Percentiles rank a stretch among this genome's conserved stretches.
Evolutionary conservation across 345 rosid genomes (phyloP).

Genomic region (Acer yangbiense): DNA sequence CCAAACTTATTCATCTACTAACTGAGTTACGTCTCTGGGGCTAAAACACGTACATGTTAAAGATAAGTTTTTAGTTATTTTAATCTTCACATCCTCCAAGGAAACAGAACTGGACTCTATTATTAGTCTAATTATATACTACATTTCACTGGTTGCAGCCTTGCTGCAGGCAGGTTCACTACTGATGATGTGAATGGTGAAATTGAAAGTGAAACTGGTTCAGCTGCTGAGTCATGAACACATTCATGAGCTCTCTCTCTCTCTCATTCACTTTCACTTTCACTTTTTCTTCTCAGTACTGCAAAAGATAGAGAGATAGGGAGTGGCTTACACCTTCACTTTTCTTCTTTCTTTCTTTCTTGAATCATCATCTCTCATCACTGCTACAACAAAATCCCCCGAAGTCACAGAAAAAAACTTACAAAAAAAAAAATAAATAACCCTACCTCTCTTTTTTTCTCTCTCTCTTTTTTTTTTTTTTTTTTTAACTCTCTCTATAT

Average conservation of each 20-base stretch:
- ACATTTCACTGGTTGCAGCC: no score
- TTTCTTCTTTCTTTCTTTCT: neutral
- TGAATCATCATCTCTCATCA: neutral
- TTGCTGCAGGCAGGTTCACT: no score
- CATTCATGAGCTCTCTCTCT: neutral
- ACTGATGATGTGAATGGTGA: neutral
- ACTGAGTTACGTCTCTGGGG: no score
- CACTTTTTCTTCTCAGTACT: neutral
- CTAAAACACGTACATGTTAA: no score
- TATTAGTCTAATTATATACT: no score
- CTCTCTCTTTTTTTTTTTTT: conserved; percentile 1
- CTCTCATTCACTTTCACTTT: neutral
- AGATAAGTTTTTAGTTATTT: neutral
- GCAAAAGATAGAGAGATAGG: neutral
- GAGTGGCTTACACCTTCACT: neutral
- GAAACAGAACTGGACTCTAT: no score
- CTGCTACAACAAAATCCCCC: neutral
- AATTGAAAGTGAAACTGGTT: neutral
- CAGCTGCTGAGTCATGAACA: no score
- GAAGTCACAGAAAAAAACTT: no score
- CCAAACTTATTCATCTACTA: no score
- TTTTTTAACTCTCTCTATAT: no score
- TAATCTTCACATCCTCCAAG: no score
- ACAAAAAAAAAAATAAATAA: no score
- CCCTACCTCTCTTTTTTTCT: conserved; percentile 9